Percentiles rank a stretch among this genome's conserved stretches.
Evolutionary conservation across 441 rosid species (phyloP).

Genomic region (Melastoma candidum): DNA sequence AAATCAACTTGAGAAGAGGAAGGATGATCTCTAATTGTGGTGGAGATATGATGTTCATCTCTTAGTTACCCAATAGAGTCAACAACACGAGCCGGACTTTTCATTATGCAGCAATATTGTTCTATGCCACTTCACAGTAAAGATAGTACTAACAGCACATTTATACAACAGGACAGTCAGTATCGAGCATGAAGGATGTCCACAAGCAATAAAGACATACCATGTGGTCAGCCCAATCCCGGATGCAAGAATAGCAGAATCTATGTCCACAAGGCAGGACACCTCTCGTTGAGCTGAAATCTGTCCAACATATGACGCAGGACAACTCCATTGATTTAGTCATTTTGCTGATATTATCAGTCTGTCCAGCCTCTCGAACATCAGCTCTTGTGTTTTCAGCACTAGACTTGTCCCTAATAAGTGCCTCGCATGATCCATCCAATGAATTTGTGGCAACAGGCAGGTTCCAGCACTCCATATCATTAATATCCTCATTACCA

Average conservation of each 20-base stretch:
- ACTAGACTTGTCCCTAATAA: constrained; percentile 18
- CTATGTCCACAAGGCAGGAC: constrained; percentile 90
- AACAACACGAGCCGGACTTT: too few relatives aligned
- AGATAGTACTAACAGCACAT: too few relatives aligned
- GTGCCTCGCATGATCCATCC: constrained; percentile 14
- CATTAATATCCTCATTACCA: constrained; percentile 34
- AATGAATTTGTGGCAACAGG: constrained; percentile 13
- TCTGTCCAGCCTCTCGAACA: constrained; percentile 16
- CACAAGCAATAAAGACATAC: constrained; percentile 23
- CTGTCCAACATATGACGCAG: constrained; percentile 92
- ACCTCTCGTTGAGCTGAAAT: constrained; percentile 81
- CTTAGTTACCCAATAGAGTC: too few relatives aligned
- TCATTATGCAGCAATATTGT: too few relatives aligned
- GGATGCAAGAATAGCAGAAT: constrained; percentile 90
- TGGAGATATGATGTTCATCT: too few relatives aligned
- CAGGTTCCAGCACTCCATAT: constrained; percentile 21
- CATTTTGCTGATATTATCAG: constrained; percentile 16
- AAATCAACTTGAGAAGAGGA: too few relatives aligned
- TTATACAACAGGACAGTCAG: too few relatives aligned
- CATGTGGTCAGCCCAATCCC: constrained; percentile 71
- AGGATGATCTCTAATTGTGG: too few relatives aligned
- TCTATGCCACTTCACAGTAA: too few relatives aligned
- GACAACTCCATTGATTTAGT: constrained; percentile 45
- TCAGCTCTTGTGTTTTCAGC: constrained; percentile 16
- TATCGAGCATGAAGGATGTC: too few relatives aligned